These are phyloP conservation scores for Scleroderma citrinum DNA, from an alignment of 768 basidiomycete species.

Conservation along the genomic window DNA sequence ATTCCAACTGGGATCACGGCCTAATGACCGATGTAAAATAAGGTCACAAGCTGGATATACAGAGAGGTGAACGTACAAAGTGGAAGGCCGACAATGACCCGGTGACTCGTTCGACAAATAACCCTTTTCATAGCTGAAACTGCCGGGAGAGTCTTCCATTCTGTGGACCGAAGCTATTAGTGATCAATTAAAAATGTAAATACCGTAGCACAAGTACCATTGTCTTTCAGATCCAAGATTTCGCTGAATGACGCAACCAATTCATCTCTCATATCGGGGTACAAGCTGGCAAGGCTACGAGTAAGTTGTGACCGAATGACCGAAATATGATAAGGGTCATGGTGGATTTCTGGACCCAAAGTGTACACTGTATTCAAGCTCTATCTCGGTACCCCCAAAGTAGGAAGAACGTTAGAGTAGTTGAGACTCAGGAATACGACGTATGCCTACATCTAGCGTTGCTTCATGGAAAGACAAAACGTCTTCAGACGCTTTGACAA, in stretches of 20 bases:
- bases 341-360: not conserved
- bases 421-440: too few species aligned
- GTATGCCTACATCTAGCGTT: not conserved
- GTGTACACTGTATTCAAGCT: not conserved
- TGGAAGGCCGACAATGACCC: slow-evolving; percentile 46
- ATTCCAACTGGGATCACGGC: too few species aligned
- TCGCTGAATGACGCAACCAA: slow-evolving; percentile 35
- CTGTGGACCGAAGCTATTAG: too few species aligned
- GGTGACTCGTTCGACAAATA: slow-evolving; percentile 37
- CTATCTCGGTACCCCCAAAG: too few species aligned
- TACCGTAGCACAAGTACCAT: too few species aligned
- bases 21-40: too few species aligned
- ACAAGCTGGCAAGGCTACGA: slow-evolving; percentile 33
- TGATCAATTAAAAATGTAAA: not conserved
- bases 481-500: not conserved
- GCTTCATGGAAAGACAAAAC: not conserved
- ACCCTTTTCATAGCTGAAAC: slow-evolving; percentile 26
- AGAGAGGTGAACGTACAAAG: too few species aligned
- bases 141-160: slow-evolving; percentile 34
- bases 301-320: slow-evolving; percentile 27
- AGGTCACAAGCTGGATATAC: slow-evolving; percentile 33
- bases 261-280: slow-evolving; percentile 41
- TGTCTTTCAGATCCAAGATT: slow-evolving; percentile 19
- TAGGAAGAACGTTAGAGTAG: too few species aligned
- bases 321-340: slow-evolving; percentile 25